Percentiles rank a stretch among this genome's conserved stretches.
Conservation (phyloP, 768 basidiomycete species). For the Pulveroboletus sp. region DNA sequence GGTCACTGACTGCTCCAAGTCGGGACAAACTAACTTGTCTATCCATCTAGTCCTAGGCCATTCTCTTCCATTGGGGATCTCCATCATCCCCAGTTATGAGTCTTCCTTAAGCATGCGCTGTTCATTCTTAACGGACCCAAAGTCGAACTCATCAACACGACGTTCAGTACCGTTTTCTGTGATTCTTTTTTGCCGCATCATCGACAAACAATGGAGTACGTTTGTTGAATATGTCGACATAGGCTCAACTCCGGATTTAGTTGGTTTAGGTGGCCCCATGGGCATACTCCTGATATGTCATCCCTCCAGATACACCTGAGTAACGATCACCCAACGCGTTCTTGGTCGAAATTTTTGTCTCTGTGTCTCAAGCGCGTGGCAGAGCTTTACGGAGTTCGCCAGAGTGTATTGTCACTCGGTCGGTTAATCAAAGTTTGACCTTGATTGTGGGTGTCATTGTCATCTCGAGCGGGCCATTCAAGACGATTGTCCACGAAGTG, state of each 20-base stretch:
- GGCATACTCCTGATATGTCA: conserved; percentile 1
- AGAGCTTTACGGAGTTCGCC: conserved; percentile 12
- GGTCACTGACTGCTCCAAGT: no score
- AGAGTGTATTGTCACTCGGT: conserved; percentile 2
- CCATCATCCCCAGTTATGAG: conserved; percentile 18
- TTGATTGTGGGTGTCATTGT: conserved; percentile 9
- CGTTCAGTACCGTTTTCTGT: conserved; percentile 19
- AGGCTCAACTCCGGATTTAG: no score
- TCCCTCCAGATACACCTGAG: not conserved
- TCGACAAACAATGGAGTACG: conserved; percentile 20
- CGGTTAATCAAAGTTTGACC: conserved; percentile 23
- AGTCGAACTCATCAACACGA: conserved; percentile 18
- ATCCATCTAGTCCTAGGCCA: conserved; percentile 14
- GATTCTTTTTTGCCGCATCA: conserved; percentile 18
- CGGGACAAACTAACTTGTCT: not conserved
- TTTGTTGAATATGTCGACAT: no score
- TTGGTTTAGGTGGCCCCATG: no score
- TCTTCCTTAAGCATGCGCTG: conserved; percentile 20
- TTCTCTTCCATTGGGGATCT: conserved; percentile 15
- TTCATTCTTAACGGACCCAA: conserved; percentile 21
- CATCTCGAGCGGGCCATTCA: conserved; percentile 23
- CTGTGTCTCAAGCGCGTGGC: conserved; percentile 14
- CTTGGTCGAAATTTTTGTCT: conserved; percentile 10
- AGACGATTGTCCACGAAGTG: conserved; percentile 21
- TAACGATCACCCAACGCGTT: not conserved